phyloP scores from a whole-genome alignment of 2,329 filamentous ascomycete genomes.

The Clarireedia sp. region DNA sequence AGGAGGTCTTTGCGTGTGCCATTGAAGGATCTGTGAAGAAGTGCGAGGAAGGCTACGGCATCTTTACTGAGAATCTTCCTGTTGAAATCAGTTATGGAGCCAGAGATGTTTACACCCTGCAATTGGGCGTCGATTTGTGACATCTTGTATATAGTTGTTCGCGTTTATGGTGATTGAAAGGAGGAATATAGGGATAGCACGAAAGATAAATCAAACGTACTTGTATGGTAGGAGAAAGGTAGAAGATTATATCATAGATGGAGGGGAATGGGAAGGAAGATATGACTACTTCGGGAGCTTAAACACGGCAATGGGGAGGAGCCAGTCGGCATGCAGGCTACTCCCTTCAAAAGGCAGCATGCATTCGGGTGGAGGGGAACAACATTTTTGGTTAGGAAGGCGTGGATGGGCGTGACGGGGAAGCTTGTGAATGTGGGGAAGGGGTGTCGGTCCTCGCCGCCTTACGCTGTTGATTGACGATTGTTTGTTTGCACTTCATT shows the following conservation, averaged over 20 bases:
- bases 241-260: background rate
- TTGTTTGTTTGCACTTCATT: background rate
- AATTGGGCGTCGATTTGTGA: conserved; percentile 67
- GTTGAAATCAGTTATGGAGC: conserved; percentile 66
- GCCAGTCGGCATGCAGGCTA: background rate
- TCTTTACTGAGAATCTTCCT: conserved; percentile 88
- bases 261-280: background rate
- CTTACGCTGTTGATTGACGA: background rate
- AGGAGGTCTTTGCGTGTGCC: conserved; percentile 78
- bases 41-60: conserved; percentile 83
- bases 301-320: conserved; percentile 3
- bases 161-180: background rate
- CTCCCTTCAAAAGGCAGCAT: conserved; percentile 1
- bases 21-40: conserved; percentile 94
- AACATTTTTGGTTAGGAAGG: background rate
- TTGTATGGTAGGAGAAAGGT: background rate
- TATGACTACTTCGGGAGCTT: conserved; percentile 3
- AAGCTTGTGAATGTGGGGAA: conserved; percentile 11
- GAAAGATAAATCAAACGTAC: background rate
- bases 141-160: conserved; percentile 39
- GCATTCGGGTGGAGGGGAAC: conserved; percentile 8
- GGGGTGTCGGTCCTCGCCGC: conserved; percentile 3
- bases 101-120: conserved; percentile 81
- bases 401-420: background rate
- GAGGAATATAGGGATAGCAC: background rate